Evolutionary conservation across 2,329 filamentous ascomycete species (phyloP), one percentile per base, ranked within the genome.

Genomic region (Cylindrodendrum hubeiense): DNA sequence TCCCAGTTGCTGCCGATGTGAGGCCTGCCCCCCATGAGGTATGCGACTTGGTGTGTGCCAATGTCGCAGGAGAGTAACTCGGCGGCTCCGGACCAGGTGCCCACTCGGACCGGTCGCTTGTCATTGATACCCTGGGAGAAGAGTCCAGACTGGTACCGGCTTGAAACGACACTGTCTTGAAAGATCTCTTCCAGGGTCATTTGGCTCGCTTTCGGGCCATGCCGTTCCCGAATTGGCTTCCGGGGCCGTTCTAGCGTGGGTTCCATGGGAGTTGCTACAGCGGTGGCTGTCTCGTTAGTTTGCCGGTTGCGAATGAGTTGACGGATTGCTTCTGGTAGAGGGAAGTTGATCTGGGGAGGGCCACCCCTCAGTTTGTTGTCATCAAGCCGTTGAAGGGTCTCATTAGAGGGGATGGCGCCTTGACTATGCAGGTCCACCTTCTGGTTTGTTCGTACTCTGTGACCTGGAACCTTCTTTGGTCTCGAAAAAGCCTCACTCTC

Each of bases 51-150:
- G 7, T 76, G 69, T 0, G 67, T 65, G 2, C 75, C 75, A 5
- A 66, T 39, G 53, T 72, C 64, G 43, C 67, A 69, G 12, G 70
- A 58, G 21, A 78, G 47, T 6, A 80, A 47, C 41, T 74, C 68
- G 2, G 63, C 50, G 6, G 77, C 60, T 1, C 69, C 71, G 12
- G 59, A 62, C 74, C 74, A 76, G 13, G 71, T 59, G 26, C 49
- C 54, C 21, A 56, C 60, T n/a, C 44, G 50, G 15, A n/a, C 43
- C 6, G 44, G 19, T 3, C 21, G 37, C 17, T 37, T 13, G 26
- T 7, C 1, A 10, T 39, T 33, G 15, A 28, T 51, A 6, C 17
- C 9, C n/a, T n/a, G n/a, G n/a, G n/a, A n/a, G n/a, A n/a, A n/a
- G n/a, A 6, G 21, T n/a, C n/a, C 19, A 17, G 15, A 21, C 13